Conservation (phyloP, 148 eudicot genomes). For the Drosera capensis region DNA sequence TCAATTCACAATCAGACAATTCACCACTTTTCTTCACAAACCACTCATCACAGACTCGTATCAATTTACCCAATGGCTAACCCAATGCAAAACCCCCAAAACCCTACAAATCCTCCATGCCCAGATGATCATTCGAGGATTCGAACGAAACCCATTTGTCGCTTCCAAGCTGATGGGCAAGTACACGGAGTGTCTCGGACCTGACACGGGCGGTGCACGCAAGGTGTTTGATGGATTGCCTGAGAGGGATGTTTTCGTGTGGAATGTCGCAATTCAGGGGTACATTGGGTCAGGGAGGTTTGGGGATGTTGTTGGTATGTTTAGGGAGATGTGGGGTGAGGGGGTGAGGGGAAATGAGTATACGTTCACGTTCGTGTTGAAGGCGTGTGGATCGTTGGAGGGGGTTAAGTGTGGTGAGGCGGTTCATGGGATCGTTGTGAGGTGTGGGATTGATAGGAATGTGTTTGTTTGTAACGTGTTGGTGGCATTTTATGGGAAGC, state of each 20-base stretch:
- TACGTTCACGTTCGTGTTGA: conserved; percentile 14
- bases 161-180: conserved; percentile 13
- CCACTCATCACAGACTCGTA: too few species aligned
- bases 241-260: conserved; percentile 15
- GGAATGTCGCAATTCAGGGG: conserved; percentile 16
- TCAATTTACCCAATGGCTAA: too few species aligned
- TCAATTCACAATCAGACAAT: too few species aligned
- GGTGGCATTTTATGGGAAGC: conserved; percentile 19
- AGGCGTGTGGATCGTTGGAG: conserved; percentile 15
- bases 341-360: conserved; percentile 10
- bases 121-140: conserved; percentile 18
- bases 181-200: neutral
- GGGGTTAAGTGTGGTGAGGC: conserved; percentile 9
- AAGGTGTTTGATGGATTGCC: conserved; percentile 21
- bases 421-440: conserved; percentile 17
- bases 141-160: conserved; percentile 15
- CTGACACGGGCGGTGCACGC: conserved; percentile 12
- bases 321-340: conserved; percentile 8
- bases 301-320: conserved; percentile 9
- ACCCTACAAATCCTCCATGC: too few species aligned
- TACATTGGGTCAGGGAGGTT: conserved; percentile 9
- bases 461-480: conserved; percentile 19
- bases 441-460: conserved; percentile 15
- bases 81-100: too few species aligned
- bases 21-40: too few species aligned